phyloP scores from a whole-genome alignment of 768 basidiomycete genomes.

The Panaeolus cyanescens region DNA sequence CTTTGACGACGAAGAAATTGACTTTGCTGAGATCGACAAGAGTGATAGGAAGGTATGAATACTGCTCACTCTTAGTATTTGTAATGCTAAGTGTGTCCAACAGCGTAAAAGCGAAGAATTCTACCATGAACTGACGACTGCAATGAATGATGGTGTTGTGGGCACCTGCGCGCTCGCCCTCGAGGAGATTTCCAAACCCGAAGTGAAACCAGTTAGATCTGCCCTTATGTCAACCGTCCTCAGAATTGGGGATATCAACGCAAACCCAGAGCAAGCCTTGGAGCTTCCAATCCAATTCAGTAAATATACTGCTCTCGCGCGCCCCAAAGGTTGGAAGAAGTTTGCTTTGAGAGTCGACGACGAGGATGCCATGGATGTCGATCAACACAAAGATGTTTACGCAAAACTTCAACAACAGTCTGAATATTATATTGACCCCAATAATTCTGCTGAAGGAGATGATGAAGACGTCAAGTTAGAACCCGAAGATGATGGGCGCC shows the following conservation, averaged over 20 bases:
- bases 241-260: slow-evolving; percentile 76
- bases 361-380: slow-evolving; percentile 35
- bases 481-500: slow-evolving; percentile 32
- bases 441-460: slow-evolving; percentile 38
- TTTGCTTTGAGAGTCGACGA: slow-evolving; percentile 47
- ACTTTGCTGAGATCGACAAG: slow-evolving; percentile 69
- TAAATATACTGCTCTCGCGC: slow-evolving; percentile 75
- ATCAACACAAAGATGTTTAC: slow-evolving; percentile 37
- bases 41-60: slow-evolving; percentile 65
- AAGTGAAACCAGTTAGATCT: slow-evolving; percentile 71
- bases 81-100: not conserved
- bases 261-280: slow-evolving; percentile 68
- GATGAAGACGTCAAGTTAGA: slow-evolving; percentile 44
- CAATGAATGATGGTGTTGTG: slow-evolving; percentile 49
- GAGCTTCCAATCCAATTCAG: slow-evolving; percentile 73
- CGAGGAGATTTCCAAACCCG: slow-evolving; percentile 58
- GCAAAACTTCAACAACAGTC: slow-evolving; percentile 47
- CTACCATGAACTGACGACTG: slow-evolving; percentile 37
- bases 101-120: slow-evolving; percentile 80
- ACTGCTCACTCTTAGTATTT: not conserved
- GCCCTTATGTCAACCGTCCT: slow-evolving; percentile 63
- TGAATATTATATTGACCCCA: slow-evolving; percentile 60
- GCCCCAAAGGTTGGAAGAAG: slow-evolving; percentile 81
- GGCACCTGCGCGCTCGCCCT: slow-evolving; percentile 71
- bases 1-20: slow-evolving; percentile 75